Evolutionary conservation across 2,329 filamentous ascomycete species (phyloP).

Genomic region (Microcyclosporella mali): DNA sequence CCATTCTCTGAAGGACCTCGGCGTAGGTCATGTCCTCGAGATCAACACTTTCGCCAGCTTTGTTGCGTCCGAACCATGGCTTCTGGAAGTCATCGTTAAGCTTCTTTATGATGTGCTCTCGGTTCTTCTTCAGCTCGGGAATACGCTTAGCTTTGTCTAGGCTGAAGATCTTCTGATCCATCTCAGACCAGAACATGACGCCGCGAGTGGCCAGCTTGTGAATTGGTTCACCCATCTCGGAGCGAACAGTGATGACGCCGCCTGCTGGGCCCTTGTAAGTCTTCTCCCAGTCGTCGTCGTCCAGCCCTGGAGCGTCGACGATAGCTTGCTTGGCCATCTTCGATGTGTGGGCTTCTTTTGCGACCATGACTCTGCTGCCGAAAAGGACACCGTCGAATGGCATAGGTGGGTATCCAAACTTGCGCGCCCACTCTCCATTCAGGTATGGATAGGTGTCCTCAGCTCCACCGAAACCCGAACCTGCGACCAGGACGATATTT

Average conservation of each 20-base stretch:
- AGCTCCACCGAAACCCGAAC: slow-evolving; percentile 83
- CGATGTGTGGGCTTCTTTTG: slow-evolving; percentile 86
- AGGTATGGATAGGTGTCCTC: slow-evolving; percentile 91
- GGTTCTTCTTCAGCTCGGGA: slow-evolving; percentile 78
- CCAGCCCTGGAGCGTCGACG: slow-evolving; percentile 73
- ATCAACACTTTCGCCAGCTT: slow-evolving; percentile 71
- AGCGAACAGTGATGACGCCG: slow-evolving; percentile 91
- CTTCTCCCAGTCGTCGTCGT: slow-evolving; percentile 81
- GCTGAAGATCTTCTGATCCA: slow-evolving; percentile 97
- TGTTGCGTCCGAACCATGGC: slow-evolving; percentile 90
- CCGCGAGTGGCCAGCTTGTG: slow-evolving; percentile 97
- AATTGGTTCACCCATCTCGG: slow-evolving; percentile 99
- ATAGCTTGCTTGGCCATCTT: slow-evolving; percentile 85
- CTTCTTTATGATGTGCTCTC: slow-evolving; percentile 88
- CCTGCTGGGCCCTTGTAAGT: slow-evolving; percentile 88
- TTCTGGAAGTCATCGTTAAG: slow-evolving; percentile 96
- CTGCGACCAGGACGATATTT: slow-evolving; percentile 84
- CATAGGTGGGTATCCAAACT: slow-evolving; percentile 84
- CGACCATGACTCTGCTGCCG: slow-evolving; percentile 89
- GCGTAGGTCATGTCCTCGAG: slow-evolving; percentile 94
- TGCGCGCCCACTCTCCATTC: slow-evolving; percentile 80
- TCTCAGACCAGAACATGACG: slow-evolving; percentile 95
- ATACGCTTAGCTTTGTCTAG: slow-evolving; percentile 92
- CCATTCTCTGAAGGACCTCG: slow-evolving; percentile 79
- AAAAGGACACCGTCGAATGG: slow-evolving; percentile 89